These are phyloP conservation scores for Acer saccharum DNA, from an alignment of 345 rosid genomes.

Conservation along the genomic window DNA sequence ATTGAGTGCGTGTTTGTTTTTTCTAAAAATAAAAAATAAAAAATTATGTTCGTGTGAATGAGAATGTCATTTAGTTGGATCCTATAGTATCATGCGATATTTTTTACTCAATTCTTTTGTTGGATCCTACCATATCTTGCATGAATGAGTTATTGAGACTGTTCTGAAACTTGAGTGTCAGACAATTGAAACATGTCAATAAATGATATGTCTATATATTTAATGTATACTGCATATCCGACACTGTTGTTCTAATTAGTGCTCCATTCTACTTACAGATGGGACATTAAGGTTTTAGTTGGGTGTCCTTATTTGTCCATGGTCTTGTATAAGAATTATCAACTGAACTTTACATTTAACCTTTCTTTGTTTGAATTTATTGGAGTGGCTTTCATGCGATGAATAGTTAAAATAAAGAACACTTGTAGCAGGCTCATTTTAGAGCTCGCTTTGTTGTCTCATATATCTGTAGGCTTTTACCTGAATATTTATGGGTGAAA, in stretches of 20 bases:
- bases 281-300: neutral
- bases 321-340: neutral
- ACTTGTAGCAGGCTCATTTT: neutral
- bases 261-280: neutral
- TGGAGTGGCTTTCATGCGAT: neutral
- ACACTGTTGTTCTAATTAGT: neutral
- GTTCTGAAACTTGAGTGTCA: neutral
- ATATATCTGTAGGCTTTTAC: neutral
- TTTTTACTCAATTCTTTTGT: neutral
- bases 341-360: neutral
- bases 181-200: neutral
- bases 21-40: no score
- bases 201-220: neutral
- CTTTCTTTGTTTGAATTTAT: slow-evolving; percentile 6
- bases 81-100: neutral
- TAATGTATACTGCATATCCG: neutral
- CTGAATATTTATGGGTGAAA: neutral
- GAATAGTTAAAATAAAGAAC: neutral
- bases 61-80: neutral
- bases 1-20: neutral
- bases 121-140: neutral
- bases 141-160: neutral
- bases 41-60: neutral
- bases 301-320: neutral
- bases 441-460: neutral